Conservation (phyloP, 192 early-diverging fungal genomes). For the Entrophospora sp. region DNA sequence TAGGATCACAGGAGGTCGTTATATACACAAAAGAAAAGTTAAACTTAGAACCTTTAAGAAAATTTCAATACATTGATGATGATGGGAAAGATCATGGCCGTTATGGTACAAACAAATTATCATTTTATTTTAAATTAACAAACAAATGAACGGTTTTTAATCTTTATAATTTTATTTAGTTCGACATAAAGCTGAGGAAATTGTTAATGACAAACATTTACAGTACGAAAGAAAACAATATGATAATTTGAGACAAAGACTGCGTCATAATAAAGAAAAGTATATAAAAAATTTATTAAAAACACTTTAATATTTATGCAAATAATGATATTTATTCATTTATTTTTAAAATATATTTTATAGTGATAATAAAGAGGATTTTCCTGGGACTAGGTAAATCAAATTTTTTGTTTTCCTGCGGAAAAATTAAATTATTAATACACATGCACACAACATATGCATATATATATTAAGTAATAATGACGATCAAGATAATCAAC, state of each 20-base stretch:
- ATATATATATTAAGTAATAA: too few species aligned
- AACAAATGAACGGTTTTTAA: neutral
- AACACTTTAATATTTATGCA: neutral
- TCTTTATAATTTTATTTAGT: conserved; percentile 47
- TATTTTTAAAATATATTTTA: neutral
- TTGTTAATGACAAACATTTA: conserved; percentile 72
- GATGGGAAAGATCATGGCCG: conserved; percentile 83
- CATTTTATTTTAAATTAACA: neutral
- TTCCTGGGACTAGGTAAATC: too few species aligned
- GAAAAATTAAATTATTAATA: too few species aligned
- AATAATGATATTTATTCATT: neutral
- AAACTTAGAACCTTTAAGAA: conserved; percentile 88
- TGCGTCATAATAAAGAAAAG: conserved; percentile 27
- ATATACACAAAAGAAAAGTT: conserved; percentile 82
- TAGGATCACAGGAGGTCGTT: conserved; percentile 81
- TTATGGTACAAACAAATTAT: conserved; percentile 53
- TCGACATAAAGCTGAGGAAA: conserved; percentile 86
- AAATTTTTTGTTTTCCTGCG: too few species aligned
- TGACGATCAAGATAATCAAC: too few species aligned
- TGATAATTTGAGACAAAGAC: conserved; percentile 54
- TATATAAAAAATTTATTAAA: neutral
- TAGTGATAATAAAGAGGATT: conserved; percentile 29
- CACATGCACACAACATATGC: too few species aligned
- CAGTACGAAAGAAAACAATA: conserved; percentile 65
- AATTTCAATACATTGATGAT: conserved; percentile 96